phyloP scores from a whole-genome alignment of 176 grass and related monocot genomes.

The Musa beccarii region DNA sequence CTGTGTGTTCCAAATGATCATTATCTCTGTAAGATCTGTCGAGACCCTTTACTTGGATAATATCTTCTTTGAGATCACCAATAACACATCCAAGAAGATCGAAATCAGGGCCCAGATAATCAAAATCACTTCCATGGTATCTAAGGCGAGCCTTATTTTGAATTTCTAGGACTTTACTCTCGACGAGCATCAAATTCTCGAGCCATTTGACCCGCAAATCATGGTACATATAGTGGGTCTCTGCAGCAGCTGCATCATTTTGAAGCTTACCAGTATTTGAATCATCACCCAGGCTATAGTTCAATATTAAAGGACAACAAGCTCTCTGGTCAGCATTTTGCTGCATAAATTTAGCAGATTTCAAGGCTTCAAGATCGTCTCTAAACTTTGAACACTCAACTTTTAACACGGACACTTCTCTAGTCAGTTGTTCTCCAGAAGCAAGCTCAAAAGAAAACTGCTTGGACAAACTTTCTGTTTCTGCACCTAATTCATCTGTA shows the following conservation, averaged over 20 bases:
- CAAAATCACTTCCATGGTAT: slow-evolving; percentile 63
- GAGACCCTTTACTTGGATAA: slow-evolving; percentile 17
- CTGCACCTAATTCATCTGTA: slow-evolving; percentile 59
- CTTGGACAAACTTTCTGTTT: slow-evolving; percentile 56
- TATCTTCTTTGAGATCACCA: slow-evolving; percentile 65
- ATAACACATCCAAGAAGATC: slow-evolving; percentile 59
- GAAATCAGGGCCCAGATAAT: slow-evolving; percentile 73
- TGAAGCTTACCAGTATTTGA: slow-evolving; percentile 22
- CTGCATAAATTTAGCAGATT: slow-evolving; percentile 46
- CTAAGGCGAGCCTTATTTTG: slow-evolving; percentile 70
- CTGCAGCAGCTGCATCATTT: slow-evolving; percentile 25
- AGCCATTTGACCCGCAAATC: slow-evolving; percentile 51
- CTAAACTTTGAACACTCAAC: slow-evolving; percentile 69
- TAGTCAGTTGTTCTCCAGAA: slow-evolving; percentile 62
- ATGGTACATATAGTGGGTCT: slow-evolving; percentile 23
- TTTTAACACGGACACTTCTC: slow-evolving; percentile 74
- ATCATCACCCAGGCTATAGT: slow-evolving; percentile 12
- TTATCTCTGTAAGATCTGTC: slow-evolving; percentile 12
- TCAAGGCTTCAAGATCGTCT: slow-evolving; percentile 66
- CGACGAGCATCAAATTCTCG: slow-evolving; percentile 57
- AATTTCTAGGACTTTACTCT: slow-evolving; percentile 83
- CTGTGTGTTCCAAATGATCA: slow-evolving; percentile 18
- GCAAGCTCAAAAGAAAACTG: slow-evolving; percentile 69
- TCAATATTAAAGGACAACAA: slow-evolving; percentile 5
- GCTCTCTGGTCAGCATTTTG: slow-evolving; percentile 29